phyloP scores from a whole-genome alignment of 202 grass and related monocot genomes.

The Zizania palustris region DNA sequence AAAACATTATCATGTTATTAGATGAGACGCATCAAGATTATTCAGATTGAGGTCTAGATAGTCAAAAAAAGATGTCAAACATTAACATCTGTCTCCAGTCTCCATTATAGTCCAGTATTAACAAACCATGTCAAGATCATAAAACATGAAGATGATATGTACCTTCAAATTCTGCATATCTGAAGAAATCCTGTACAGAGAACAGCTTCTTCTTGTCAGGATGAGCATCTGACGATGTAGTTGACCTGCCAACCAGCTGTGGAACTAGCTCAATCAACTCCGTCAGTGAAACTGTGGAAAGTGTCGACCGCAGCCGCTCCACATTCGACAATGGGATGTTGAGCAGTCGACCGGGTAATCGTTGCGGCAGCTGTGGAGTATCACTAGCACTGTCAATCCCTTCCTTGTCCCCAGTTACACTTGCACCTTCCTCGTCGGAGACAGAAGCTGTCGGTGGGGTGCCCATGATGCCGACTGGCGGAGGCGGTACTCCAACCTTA shows the following conservation, averaged over 20 bases:
- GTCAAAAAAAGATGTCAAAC: background rate
- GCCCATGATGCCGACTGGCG: constrained; percentile 33
- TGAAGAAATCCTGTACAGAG: constrained; percentile 97
- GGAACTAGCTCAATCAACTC: constrained; percentile 83
- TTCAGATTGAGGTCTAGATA: background rate
- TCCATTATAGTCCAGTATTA: background rate
- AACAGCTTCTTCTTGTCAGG: constrained; percentile 98
- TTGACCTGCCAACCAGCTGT: constrained; percentile 62
- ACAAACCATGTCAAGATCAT: background rate
- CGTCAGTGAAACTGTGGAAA: constrained; percentile 69
- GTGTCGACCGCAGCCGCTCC: constrained; percentile 76
- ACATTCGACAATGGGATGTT: constrained; percentile 90
- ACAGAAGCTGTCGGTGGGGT: constrained; percentile 7
- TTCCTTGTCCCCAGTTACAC: constrained; percentile 39
- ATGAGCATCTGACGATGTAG: constrained; percentile 51
- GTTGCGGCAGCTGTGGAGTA: constrained; percentile 40
- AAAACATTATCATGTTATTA: background rate
- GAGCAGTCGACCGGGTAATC: constrained; percentile 59
- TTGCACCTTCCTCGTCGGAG: constrained; percentile 19
- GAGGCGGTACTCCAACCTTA: constrained; percentile 54
- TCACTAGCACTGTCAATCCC: constrained; percentile 31
- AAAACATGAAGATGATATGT: background rate
- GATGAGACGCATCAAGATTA: background rate
- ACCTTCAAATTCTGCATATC: constrained; percentile 91
- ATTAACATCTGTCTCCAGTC: background rate